These are phyloP conservation scores for Plasmodiophora brassicae DNA, from an alignment of 208 protist species.

Conservation along the genomic window DNA sequence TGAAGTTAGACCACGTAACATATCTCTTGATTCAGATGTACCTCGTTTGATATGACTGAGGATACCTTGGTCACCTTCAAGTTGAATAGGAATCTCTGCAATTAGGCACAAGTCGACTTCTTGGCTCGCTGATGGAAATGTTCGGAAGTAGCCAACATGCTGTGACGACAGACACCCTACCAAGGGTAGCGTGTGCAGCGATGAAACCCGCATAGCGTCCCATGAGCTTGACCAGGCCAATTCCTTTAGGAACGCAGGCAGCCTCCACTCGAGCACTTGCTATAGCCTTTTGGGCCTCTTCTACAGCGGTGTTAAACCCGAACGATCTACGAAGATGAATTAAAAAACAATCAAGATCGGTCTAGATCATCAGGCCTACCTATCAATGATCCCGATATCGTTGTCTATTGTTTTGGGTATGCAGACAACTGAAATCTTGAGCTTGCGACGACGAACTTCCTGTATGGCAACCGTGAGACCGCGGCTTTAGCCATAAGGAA, in stretches of 20 bases:
- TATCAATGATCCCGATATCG: slow-evolving; percentile 55
- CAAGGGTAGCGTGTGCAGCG: slow-evolving; percentile 43
- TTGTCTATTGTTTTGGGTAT: slow-evolving; percentile 63
- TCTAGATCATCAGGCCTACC: neutral
- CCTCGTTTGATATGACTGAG: slow-evolving; percentile 10
- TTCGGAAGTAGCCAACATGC: neutral
- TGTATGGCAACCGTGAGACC: neutral
- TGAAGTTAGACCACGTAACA: neutral
- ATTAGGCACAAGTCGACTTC: neutral
- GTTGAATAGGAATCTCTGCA: slow-evolving; percentile 13
- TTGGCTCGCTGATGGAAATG: neutral
- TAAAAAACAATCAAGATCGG: neutral
- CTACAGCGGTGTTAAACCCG: slow-evolving; percentile 58
- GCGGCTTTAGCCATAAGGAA: neutral
- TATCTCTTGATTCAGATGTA: neutral
- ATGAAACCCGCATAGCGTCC: slow-evolving; percentile 56
- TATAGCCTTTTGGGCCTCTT: slow-evolving; percentile 38
- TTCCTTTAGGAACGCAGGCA: slow-evolving; percentile 34
- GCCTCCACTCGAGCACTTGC: slow-evolving; percentile 47
- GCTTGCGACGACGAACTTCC: neutral
- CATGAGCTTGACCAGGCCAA: slow-evolving; percentile 60
- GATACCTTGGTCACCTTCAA: neutral
- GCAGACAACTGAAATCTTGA: slow-evolving; percentile 46
- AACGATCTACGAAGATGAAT: slow-evolving; percentile 48
- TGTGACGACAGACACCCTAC: neutral